Evolutionary conservation across 208 protist genomes (phyloP).

Genomic region (Acanthamoeba royreba): DNA sequence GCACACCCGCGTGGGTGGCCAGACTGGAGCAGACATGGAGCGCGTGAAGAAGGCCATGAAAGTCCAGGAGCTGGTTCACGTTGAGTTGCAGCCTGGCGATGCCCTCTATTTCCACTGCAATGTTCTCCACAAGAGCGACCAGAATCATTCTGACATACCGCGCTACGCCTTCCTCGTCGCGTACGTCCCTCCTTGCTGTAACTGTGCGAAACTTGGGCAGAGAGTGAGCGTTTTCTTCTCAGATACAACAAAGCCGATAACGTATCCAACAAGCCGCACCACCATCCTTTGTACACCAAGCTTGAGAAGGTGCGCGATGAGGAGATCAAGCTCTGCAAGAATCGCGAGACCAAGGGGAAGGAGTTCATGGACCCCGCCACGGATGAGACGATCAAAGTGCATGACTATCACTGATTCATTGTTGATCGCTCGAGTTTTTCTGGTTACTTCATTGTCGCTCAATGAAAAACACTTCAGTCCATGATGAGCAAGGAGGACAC

Average conservation of each 20-base stretch:
- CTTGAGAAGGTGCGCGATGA: not conserved
- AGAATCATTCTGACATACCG: not conserved
- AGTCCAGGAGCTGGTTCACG: not conserved
- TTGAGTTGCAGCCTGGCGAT: constrained; percentile 23
- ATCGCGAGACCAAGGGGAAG: not conserved
- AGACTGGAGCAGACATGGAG: constrained; percentile 15
- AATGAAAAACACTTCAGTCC: too few species aligned
- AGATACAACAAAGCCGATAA: constrained; percentile 35
- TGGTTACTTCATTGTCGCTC: too few species aligned
- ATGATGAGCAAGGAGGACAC: not conserved
- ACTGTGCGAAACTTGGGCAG: not conserved
- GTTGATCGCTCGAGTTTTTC: too few species aligned
- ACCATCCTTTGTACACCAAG: constrained; percentile 32
- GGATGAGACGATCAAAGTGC: not conserved
- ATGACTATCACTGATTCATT: not conserved
- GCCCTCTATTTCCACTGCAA: constrained; percentile 46
- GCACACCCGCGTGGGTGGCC: not conserved
- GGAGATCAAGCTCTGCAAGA: not conserved
- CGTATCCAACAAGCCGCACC: not conserved
- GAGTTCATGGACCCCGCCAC: constrained; percentile 5
- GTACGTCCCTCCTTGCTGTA: not conserved
- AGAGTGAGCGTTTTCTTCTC: not conserved
- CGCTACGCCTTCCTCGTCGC: constrained; percentile 14
- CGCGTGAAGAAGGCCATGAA: not conserved
- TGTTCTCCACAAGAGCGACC: constrained; percentile 10